Base-by-base conservation (phyloP, 2,329 filamentous ascomycete genomes). In the Helotiales sp. region DNA sequence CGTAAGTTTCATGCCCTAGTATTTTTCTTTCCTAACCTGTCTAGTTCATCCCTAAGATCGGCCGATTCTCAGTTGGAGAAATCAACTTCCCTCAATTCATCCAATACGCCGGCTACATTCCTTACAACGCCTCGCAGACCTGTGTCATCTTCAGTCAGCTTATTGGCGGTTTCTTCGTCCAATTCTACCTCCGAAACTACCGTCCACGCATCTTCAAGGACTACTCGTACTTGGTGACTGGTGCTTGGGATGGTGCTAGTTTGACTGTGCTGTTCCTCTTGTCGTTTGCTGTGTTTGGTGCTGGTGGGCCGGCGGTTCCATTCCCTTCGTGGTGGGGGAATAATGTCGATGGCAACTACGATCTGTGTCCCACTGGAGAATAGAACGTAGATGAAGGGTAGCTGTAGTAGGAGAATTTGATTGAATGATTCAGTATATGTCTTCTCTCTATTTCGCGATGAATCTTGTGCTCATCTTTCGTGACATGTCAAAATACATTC, bases 21-120 rank as follows among this genome's bases (percentile, higher is more conserved):
- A 17, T 22, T 1, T 0, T 7, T 6, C 28, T 8, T 45, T 52
- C 30, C 63, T 72, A 61, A 68, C 68, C 5, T 1, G 6, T 47
- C 0, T 59, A 85, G 82, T 82, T 85, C 64, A 66, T 80, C 2
- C 84, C 84, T 26, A 84, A 79, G 50, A 79, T 86, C 64, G 75
- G 78, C 6, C 74, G 74, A 15, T 80, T 85, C 58, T 75, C 79
- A 0, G 67, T 82, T 1, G 65, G 69, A 2, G 81, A 84, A 13
- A 76, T 86, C 75, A 87, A 87, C 71, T 71, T 86, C 61, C 80
- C 85, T 0, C 84, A 86, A 69, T 82, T 86, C 64, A 82, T 87
- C 62, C 84, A 86, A 70, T 86, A 81, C 63, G 82, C 83, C 8
- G 85, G 84, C 15, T 86, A 79, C 63, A 83, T 87, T 62, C 84